Percentiles rank a stretch among this genome's conserved stretches.
phyloP scores from a whole-genome alignment of 1,284 basidiomycete species.

The Trichosporon faecale region DNA sequence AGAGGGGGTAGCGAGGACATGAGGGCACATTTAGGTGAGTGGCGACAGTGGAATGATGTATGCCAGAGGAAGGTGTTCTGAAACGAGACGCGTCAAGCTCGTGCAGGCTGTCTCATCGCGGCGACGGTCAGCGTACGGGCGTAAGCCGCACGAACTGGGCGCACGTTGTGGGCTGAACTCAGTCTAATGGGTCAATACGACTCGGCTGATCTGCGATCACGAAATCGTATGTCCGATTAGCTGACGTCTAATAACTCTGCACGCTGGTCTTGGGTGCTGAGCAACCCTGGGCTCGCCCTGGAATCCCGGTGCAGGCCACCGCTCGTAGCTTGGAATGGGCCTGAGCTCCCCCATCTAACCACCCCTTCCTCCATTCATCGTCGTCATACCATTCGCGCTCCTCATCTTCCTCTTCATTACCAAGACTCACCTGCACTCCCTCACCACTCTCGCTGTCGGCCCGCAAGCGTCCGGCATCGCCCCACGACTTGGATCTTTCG shows the following conservation, averaged over 20 bases:
- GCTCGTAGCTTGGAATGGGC: background rate
- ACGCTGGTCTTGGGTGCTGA: background rate
- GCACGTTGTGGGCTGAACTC: background rate
- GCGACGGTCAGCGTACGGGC: too few species aligned
- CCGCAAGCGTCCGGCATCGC: background rate
- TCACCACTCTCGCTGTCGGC: background rate
- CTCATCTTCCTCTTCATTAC: background rate
- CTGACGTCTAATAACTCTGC: background rate
- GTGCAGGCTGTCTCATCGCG: too few species aligned
- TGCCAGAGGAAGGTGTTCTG: background rate
- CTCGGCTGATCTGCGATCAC: background rate
- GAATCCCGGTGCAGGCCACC: background rate
- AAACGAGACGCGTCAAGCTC: background rate
- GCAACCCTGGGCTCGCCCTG: background rate
- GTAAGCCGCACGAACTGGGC: too few species aligned
- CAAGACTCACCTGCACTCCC: background rate
- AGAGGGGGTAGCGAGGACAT: background rate
- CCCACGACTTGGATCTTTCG: background rate
- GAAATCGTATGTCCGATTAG: background rate
- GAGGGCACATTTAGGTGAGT: background rate
- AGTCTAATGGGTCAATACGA: background rate
- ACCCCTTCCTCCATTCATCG: background rate
- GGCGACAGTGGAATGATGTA: background rate
- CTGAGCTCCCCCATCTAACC: background rate
- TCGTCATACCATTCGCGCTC: background rate